phyloP scores from a whole-genome alignment of 2,329 filamentous ascomycete genomes.

The Colletotrichum melonis region DNA sequence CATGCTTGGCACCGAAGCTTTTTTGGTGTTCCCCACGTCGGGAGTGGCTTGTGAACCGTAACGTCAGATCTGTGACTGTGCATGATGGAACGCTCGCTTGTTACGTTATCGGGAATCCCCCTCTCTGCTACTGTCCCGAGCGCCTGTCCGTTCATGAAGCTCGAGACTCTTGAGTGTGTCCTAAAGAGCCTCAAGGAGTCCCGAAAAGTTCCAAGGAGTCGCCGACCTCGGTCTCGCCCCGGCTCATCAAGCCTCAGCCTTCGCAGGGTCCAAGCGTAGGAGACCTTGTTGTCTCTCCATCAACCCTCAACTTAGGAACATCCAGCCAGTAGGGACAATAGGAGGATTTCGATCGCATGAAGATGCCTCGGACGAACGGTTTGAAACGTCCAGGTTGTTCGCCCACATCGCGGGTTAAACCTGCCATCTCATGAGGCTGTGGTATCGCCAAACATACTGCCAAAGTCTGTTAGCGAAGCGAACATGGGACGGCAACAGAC shows the following conservation, averaged over 20 bases:
- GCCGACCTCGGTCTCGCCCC: neutral
- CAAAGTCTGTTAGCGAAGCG: neutral
- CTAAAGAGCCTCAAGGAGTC: neutral
- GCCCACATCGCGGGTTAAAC: conserved; percentile 16
- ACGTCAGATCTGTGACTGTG: neutral
- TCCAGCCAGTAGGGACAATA: neutral
- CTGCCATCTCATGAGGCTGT: neutral
- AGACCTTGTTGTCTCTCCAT: neutral
- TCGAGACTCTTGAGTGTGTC: neutral
- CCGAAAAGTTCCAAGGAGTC: neutral
- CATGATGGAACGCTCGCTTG: neutral
- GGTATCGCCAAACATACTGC: neutral
- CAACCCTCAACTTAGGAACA: neutral
- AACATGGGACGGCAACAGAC: neutral
- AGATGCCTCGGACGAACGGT: conserved; percentile 1
- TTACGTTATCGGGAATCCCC: neutral
- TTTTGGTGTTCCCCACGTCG: neutral
- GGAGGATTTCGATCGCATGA: neutral
- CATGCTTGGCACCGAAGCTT: conserved; percentile 4
- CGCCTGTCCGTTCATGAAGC: neutral
- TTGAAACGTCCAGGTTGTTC: conserved; percentile 1
- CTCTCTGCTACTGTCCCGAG: neutral
- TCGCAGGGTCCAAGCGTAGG: neutral
- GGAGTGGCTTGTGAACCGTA: neutral
- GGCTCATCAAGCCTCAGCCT: neutral